These are phyloP conservation scores for Scenedesmus sp. DNA, from an alignment of 163 green algal species.

Conservation along the genomic window DNA sequence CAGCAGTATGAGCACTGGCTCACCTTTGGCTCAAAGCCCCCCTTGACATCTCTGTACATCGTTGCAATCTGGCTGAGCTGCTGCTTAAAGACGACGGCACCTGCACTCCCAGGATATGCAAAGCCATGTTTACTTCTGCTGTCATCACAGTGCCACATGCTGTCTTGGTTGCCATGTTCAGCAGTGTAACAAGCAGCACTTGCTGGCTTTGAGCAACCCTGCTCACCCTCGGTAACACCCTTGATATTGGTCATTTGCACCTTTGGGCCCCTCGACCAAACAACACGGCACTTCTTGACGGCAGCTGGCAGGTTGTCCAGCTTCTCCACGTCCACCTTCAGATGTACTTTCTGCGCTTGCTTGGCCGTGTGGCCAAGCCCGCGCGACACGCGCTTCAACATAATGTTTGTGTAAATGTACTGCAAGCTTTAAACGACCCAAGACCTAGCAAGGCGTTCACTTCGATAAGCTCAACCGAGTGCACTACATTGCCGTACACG, in stretches of 20 bases:
- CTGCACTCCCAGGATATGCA: slow-evolving; percentile 20
- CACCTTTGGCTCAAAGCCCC: slow-evolving; percentile 64
- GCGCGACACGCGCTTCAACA: slow-evolving; percentile 17
- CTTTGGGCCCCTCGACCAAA: slow-evolving; percentile 64
- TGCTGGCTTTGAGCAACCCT: background rate
- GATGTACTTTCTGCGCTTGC: slow-evolving; percentile 52
- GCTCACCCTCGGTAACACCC: slow-evolving; percentile 59
- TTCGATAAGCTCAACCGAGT: background rate
- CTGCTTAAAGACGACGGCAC: slow-evolving; percentile 62
- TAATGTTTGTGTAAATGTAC: background rate
- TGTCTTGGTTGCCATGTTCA: background rate
- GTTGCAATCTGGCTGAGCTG: slow-evolving; percentile 63
- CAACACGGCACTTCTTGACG: slow-evolving; percentile 66
- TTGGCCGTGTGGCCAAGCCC: slow-evolving; percentile 47
- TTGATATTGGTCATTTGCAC: slow-evolving; percentile 66
- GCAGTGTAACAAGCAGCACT: background rate
- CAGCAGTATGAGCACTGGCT: background rate
- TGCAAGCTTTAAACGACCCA: background rate
- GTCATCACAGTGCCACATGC: background rate
- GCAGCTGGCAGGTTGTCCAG: slow-evolving; percentile 63
- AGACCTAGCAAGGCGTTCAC: background rate
- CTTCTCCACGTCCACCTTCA: slow-evolving; percentile 62
- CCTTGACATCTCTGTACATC: slow-evolving; percentile 59
- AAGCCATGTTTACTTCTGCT: background rate
- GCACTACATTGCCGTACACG: background rate